phyloP scores from a whole-genome alignment of 331 rosid species.

The Quercus tomentella region DNA sequence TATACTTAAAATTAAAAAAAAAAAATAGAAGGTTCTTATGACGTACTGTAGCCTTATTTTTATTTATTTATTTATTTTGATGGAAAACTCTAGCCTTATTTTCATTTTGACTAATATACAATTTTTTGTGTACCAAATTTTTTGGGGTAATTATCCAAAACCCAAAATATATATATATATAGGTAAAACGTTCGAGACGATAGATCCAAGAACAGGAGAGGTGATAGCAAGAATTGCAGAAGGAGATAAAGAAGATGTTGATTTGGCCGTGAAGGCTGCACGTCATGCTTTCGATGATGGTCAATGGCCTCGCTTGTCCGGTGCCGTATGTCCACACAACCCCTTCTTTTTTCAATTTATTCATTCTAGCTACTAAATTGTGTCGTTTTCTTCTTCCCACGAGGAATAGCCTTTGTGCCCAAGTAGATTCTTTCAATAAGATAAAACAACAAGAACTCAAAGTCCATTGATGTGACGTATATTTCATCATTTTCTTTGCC shows the following conservation, averaged over 20 bases:
- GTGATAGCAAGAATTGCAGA: conserved; percentile 56
- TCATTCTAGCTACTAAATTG: neutral
- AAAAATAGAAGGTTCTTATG: no score
- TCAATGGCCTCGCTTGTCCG: conserved; percentile 89
- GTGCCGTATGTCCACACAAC: conserved; percentile 42
- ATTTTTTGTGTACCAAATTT: neutral
- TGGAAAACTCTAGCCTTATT: no score
- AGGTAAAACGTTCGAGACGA: conserved; percentile 77
- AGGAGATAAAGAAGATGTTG: conserved; percentile 63
- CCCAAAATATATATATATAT: neutral
- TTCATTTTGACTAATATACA: neutral
- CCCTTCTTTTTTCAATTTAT: neutral
- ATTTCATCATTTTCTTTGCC: no score
- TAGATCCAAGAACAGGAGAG: conserved; percentile 71
- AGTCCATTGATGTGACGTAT: no score
- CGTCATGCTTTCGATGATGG: conserved; percentile 82
- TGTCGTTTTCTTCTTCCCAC: no score
- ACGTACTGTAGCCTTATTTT: no score
- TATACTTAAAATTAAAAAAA: no score
- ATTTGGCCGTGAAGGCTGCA: conserved; percentile 77
- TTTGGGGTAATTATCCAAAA: neutral
- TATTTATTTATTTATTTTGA: no score
- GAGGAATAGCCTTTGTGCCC: no score
- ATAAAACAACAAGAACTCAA: no score
- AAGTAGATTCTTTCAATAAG: no score